Evolutionary conservation across 305 asterid species (phyloP).

Genomic region (Vinca major): DNA sequence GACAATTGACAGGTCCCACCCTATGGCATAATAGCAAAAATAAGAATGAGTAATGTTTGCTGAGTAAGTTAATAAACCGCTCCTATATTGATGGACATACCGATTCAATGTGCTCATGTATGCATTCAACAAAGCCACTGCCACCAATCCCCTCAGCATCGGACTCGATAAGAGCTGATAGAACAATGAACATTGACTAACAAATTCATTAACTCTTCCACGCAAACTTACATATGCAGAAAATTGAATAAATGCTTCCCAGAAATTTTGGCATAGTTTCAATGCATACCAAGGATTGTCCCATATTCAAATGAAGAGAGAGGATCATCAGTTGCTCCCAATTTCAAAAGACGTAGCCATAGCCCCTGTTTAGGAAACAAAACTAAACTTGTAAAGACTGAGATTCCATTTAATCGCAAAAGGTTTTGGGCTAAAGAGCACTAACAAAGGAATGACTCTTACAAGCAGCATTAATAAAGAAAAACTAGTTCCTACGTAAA

Average conservation of each 20-base stretch:
- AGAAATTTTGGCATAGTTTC: slow-evolving; percentile 10
- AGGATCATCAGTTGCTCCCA: slow-evolving; percentile 95
- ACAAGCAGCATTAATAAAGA: neutral
- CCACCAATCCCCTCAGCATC: slow-evolving; percentile 99
- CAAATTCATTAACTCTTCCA: slow-evolving; percentile 11
- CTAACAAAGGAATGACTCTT: neutral
- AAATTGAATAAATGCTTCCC: slow-evolving; percentile 7
- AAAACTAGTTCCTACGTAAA: neutral
- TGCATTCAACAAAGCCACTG: slow-evolving; percentile 97
- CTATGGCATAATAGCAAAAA: slow-evolving; percentile 27
- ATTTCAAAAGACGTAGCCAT: slow-evolving; percentile 87
- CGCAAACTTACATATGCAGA: neutral
- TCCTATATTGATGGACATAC: slow-evolving; percentile 36
- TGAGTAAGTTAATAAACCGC: slow-evolving; percentile 8
- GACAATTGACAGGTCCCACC: slow-evolving; percentile 86
- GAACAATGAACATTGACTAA: slow-evolving; percentile 23
- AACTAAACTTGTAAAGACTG: neutral
- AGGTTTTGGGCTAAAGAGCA: neutral
- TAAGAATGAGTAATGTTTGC: slow-evolving; percentile 12
- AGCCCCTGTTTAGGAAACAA: slow-evolving; percentile 50
- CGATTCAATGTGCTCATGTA: slow-evolving; percentile 84
- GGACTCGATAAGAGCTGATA: slow-evolving; percentile 84
- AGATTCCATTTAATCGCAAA: neutral
- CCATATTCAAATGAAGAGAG: slow-evolving; percentile 96
- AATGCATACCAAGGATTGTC: slow-evolving; percentile 79